Evolutionary conservation across 2,329 filamentous ascomycete genomes (phyloP).

Genomic region (Cordyceps cateniannulata): DNA sequence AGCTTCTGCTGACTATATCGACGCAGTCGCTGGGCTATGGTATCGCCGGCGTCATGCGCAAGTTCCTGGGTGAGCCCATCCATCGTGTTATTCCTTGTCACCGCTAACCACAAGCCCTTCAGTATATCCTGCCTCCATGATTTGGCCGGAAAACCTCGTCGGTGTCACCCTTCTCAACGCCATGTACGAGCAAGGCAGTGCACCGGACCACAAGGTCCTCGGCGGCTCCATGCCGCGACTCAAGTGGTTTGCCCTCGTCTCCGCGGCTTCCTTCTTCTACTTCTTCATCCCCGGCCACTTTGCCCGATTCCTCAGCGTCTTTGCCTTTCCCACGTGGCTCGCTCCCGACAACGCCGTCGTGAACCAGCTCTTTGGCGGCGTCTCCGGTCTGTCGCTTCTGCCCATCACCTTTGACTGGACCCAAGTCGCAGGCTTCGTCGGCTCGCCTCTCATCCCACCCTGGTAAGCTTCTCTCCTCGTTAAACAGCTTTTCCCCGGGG

Average conservation of each 20-base stretch:
- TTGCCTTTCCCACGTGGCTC: slow-evolving; percentile 67
- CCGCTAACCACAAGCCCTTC: not conserved
- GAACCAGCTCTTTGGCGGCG: slow-evolving; percentile 68
- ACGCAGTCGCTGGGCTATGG: slow-evolving; percentile 66
- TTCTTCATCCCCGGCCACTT: slow-evolving; percentile 66
- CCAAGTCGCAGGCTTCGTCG: slow-evolving; percentile 61
- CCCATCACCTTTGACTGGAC: slow-evolving; percentile 75
- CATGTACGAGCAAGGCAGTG: slow-evolving; percentile 57
- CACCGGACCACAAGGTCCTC: slow-evolving; percentile 43
- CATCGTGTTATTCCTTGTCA: not conserved
- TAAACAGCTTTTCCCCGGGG: not conserved
- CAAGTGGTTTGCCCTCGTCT: slow-evolving; percentile 55
- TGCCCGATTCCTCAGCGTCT: slow-evolving; percentile 62
- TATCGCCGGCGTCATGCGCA: slow-evolving; percentile 60
- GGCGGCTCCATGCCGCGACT: slow-evolving; percentile 63
- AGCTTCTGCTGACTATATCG: slow-evolving; percentile 59
- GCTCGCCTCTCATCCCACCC: slow-evolving; percentile 62
- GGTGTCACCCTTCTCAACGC: slow-evolving; percentile 63
- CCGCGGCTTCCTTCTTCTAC: slow-evolving; percentile 53
- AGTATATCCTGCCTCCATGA: slow-evolving; percentile 64
- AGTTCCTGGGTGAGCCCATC: slow-evolving; percentile 49
- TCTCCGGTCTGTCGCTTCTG: slow-evolving; percentile 59
- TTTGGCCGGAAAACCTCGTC: slow-evolving; percentile 65
- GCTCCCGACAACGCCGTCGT: slow-evolving; percentile 60
- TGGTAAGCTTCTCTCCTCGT: slow-evolving; percentile 39